Evolutionary conservation across 2,329 filamentous ascomycete species (phyloP).

Genomic region (Sporothrix curviconia): DNA sequence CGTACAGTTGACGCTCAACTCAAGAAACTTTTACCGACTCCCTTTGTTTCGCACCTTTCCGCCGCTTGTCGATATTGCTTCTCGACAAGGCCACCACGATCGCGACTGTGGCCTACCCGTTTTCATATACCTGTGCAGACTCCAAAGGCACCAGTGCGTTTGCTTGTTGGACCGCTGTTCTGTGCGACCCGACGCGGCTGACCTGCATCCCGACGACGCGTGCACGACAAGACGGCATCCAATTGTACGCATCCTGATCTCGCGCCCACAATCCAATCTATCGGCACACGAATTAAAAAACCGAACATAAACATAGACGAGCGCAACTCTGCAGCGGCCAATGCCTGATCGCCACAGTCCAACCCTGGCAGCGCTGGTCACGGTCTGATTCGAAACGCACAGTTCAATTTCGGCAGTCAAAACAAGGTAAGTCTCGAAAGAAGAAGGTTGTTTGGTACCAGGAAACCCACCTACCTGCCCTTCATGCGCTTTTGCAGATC

Average conservation of each 20-base stretch:
- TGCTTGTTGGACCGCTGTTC: constrained; percentile 1
- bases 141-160: neutral
- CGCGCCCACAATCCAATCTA: neutral
- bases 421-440: neutral
- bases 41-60: too few relatives aligned
- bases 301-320: neutral
- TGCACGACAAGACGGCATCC: neutral
- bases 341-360: constrained; percentile 11
- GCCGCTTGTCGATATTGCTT: neutral
- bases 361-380: constrained; percentile 2
- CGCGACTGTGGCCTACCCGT: neutral
- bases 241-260: neutral
- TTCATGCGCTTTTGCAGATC: neutral
- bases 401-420: too few relatives aligned
- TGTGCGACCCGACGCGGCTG: neutral
- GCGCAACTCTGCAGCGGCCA: neutral
- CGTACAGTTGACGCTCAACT: too few relatives aligned
- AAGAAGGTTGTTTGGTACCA: too few relatives aligned
- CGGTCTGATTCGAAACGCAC: constrained; percentile 10
- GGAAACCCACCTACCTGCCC: too few relatives aligned
- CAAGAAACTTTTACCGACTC: too few relatives aligned
- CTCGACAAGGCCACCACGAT: too few relatives aligned
- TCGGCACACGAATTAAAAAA: neutral
- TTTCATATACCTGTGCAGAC: neutral
- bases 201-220: constrained; percentile 2